phyloP scores from a whole-genome alignment of 352 stramenopile genomes.

The Blastocystis sp. region DNA sequence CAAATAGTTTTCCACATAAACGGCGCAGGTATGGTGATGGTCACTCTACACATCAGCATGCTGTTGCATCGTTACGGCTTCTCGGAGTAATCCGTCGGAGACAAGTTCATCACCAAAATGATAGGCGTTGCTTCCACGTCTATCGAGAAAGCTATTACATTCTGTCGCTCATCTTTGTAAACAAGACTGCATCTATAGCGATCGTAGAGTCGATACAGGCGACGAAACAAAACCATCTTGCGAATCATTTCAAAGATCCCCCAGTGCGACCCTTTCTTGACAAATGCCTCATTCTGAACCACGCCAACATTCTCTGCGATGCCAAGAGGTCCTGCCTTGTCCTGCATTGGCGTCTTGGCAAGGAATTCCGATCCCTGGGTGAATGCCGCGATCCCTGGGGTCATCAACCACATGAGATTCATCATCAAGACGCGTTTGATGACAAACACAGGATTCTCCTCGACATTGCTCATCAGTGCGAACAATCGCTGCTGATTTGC shows the following conservation, averaged over 20 bases:
- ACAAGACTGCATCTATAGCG: background rate
- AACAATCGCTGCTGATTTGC: background rate
- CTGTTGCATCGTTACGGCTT: background rate
- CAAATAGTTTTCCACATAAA: background rate
- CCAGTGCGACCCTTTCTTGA: background rate
- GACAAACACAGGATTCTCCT: background rate
- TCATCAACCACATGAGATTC: background rate
- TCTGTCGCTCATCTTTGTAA: background rate
- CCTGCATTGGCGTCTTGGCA: background rate
- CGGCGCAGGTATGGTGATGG: background rate
- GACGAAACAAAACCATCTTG: background rate
- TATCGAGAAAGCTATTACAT: background rate
- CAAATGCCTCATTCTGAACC: background rate
- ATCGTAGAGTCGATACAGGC: background rate
- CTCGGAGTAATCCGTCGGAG: background rate
- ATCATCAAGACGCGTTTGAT: background rate
- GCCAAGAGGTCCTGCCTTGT: background rate
- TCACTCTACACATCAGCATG: background rate
- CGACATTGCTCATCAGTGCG: background rate
- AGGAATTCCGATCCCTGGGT: conserved; percentile 17
- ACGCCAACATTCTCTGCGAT: background rate
- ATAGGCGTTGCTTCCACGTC: background rate
- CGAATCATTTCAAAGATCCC: background rate
- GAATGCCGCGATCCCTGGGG: background rate
- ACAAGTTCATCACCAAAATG: background rate